Evolutionary conservation across 2,329 filamentous ascomycete species (phyloP).

Genomic region (Mycosphaerelloides madeirae): DNA sequence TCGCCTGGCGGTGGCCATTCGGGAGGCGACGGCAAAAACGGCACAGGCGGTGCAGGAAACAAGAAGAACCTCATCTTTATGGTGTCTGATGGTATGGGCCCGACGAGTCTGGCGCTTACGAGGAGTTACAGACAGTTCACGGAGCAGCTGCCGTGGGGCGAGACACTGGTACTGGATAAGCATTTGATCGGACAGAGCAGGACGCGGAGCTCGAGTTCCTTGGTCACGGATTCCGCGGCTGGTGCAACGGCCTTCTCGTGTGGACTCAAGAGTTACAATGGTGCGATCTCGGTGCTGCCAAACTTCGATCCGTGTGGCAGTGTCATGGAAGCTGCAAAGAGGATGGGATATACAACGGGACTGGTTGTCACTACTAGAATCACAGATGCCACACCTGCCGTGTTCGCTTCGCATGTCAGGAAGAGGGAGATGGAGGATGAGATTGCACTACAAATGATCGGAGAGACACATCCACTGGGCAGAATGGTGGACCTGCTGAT

Average conservation of each 20-base stretch:
- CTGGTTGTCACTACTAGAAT: slow-evolving; percentile 92
- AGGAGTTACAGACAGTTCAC: slow-evolving; percentile 78
- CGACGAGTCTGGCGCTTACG: slow-evolving; percentile 81
- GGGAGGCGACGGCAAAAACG: neutral
- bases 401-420: slow-evolving; percentile 85
- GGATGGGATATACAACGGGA: slow-evolving; percentile 84
- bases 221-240: slow-evolving; percentile 95
- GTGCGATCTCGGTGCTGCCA: slow-evolving; percentile 84
- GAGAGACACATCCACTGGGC: slow-evolving; percentile 72
- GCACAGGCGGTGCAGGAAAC: slow-evolving; percentile 25
- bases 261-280: slow-evolving; percentile 90
- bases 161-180: slow-evolving; percentile 75
- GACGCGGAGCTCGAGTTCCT: slow-evolving; percentile 74
- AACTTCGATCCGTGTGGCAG: slow-evolving; percentile 85
- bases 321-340: slow-evolving; percentile 87
- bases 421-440: slow-evolving; percentile 76
- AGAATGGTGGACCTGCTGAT: slow-evolving; percentile 87
- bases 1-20: neutral
- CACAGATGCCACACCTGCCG: slow-evolving; percentile 93
- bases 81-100: slow-evolving; percentile 98
- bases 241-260: slow-evolving; percentile 96
- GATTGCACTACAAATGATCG: slow-evolving; percentile 89
- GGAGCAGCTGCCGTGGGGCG: slow-evolving; percentile 65
- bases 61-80: slow-evolving; percentile 98
- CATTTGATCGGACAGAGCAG: slow-evolving; percentile 88